These are phyloP conservation scores for Fusarium drepaniforme DNA, from an alignment of 2,329 filamentous ascomycete genomes.

Conservation along the genomic window DNA sequence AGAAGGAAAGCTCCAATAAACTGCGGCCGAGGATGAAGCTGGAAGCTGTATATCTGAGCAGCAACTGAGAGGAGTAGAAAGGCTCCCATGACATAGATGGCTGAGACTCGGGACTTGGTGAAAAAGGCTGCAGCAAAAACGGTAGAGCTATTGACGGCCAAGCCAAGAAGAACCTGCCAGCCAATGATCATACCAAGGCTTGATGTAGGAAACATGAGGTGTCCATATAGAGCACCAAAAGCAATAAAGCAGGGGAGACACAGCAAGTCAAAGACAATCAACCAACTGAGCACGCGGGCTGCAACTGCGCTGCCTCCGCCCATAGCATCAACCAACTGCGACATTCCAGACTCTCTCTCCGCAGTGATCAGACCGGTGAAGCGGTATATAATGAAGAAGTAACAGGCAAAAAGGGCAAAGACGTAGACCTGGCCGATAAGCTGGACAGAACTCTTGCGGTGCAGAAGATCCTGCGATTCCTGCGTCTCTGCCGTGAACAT, in stretches of 20 bases:
- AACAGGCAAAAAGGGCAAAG: conserved; percentile 41
- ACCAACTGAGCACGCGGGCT: conserved; percentile 42
- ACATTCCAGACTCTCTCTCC: conserved; percentile 49
- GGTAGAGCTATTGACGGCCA: conserved; percentile 72
- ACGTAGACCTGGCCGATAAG: conserved; percentile 33
- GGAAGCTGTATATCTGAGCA: conserved; percentile 31
- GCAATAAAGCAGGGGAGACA: conserved; percentile 56
- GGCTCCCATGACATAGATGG: conserved; percentile 47
- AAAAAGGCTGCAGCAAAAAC: conserved; percentile 65
- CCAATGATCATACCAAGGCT: conserved; percentile 50
- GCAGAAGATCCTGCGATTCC: conserved; percentile 6
- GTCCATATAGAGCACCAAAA: conserved; percentile 50
- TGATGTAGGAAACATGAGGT: conserved; percentile 45
- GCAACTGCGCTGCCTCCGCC: conserved; percentile 56
- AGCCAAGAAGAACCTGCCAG: conserved; percentile 61
- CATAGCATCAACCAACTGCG: conserved; percentile 51
- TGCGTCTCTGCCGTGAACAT: conserved; percentile 29
- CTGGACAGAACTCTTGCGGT: not conserved
- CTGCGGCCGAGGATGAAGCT: conserved; percentile 13
- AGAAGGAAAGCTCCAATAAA: conserved; percentile 11
- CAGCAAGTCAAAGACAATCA: conserved; percentile 42
- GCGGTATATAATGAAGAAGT: conserved; percentile 36
- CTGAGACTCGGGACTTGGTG: conserved; percentile 46
- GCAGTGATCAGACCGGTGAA: conserved; percentile 36
- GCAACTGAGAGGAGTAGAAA: conserved; percentile 45